These are phyloP conservation scores for Pleurotus pulmonarius DNA, from an alignment of 768 basidiomycete genomes.

Conservation along the genomic window DNA sequence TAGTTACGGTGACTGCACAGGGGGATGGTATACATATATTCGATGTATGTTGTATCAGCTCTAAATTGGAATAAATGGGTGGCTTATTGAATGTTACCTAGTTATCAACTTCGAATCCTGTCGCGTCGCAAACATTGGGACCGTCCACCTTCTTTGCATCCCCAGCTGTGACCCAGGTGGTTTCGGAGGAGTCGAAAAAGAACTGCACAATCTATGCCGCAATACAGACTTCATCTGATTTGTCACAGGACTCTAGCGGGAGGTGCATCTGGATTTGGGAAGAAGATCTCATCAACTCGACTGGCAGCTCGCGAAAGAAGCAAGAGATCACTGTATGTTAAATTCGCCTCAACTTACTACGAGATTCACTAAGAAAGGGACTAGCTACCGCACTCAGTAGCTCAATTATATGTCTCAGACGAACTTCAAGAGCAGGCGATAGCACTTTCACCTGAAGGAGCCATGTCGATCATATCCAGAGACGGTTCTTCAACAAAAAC, in stretches of 20 bases:
- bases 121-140: constrained; percentile 66
- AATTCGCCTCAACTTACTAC: not conserved
- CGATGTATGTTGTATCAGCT: constrained; percentile 45
- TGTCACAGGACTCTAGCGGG: constrained; percentile 34
- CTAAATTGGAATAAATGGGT: not conserved
- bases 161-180: constrained; percentile 45
- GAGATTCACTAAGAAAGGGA: not conserved
- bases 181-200: constrained; percentile 26
- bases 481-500: constrained; percentile 19
- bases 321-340: constrained; percentile 31
- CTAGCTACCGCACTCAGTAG: constrained; percentile 42
- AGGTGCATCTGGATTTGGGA: constrained; percentile 63
- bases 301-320: constrained; percentile 31
- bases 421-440: constrained; percentile 21
- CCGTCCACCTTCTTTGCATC: constrained; percentile 61
- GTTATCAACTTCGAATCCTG: constrained; percentile 62
- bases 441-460: constrained; percentile 25
- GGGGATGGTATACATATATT: constrained; percentile 73
- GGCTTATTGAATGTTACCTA: constrained; percentile 19
- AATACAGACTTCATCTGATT: constrained; percentile 44
- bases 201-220: constrained; percentile 54
- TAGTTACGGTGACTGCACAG: constrained; percentile 66
- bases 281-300: constrained; percentile 40
- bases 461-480: constrained; percentile 24
- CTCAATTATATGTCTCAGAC: constrained; percentile 20